Conservation (phyloP, 2,329 filamentous ascomycete genomes). For the Cladophialophora immunda region DNA sequence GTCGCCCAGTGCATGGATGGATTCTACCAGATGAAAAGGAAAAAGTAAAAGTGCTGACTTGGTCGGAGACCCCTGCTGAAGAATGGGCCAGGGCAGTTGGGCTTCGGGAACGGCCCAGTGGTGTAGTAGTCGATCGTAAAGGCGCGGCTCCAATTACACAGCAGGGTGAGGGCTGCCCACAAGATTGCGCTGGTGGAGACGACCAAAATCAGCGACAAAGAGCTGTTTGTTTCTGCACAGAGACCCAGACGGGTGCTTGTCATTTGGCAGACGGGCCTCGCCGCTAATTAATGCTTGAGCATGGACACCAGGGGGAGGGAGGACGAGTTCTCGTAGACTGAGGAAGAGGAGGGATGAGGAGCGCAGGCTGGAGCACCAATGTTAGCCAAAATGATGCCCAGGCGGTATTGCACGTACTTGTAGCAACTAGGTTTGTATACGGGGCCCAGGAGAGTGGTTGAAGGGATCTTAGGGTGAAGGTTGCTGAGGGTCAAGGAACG, state of each 20-base stretch:
- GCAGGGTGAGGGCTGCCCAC: conserved; percentile 5
- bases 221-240: not conserved
- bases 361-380: not conserved
- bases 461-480: not conserved
- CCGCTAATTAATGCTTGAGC: conserved; percentile 1
- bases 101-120: not conserved
- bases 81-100: not conserved
- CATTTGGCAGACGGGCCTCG: not conserved
- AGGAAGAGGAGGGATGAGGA: not conserved
- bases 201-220: conserved; percentile 1
- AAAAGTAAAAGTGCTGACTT: not conserved
- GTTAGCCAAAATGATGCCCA: not conserved
- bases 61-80: conserved; percentile 5
- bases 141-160: conserved; percentile 9
- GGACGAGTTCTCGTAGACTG: too few species aligned
- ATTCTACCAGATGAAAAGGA: not conserved
- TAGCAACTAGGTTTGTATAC: conserved; percentile 4
- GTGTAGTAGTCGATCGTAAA: not conserved
- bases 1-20: not conserved
- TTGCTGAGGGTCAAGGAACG: not conserved
- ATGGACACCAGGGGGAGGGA: not conserved
- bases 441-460: conserved; percentile 1
- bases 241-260: not conserved
- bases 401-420: not conserved
- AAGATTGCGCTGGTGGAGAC: conserved; percentile 18